A percentile compares a stretch with the other conserved stretches of the same genome.
Conservation (phyloP, 208 protist species). For the Angomonas deanei region DNA sequence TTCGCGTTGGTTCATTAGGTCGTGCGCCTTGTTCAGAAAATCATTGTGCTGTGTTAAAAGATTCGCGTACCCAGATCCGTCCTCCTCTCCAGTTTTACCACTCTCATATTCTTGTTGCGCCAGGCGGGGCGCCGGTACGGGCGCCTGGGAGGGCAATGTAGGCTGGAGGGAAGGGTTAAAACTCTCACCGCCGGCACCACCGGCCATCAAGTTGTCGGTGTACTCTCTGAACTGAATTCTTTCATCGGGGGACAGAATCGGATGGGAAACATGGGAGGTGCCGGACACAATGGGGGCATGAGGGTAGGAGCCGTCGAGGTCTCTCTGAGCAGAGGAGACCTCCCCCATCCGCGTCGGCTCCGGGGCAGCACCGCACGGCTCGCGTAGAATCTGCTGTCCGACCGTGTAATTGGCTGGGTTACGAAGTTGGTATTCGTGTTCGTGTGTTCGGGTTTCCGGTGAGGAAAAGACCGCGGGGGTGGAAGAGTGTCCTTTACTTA, state of each 20-base stretch:
- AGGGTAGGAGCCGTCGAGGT: background rate
- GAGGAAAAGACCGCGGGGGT: too few species aligned
- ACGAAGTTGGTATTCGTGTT: too few species aligned
- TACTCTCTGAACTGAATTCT: background rate
- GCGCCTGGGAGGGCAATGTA: background rate
- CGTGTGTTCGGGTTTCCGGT: too few species aligned
- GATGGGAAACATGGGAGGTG: background rate
- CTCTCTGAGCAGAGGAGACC: background rate
- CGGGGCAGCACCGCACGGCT: background rate
- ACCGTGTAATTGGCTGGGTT: too few species aligned
- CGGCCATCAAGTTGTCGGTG: slow-evolving; percentile 1
- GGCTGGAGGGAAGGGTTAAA: background rate
- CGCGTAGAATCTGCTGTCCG: background rate
- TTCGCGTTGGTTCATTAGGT: slow-evolving; percentile 32
- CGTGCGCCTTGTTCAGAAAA: slow-evolving; percentile 39
- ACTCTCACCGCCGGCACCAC: background rate
- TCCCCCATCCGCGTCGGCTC: background rate
- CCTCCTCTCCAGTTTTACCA: background rate
- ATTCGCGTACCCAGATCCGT: slow-evolving; percentile 2
- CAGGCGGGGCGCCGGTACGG: background rate
- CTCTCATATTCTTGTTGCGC: background rate
- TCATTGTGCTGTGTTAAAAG: slow-evolving; percentile 35
- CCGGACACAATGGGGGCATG: background rate
- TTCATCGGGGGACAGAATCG: background rate
- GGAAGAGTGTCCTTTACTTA: background rate